phyloP scores from a whole-genome alignment of 495 filamentous ascomycete genomes.

The Podospora tetraspora region DNA sequence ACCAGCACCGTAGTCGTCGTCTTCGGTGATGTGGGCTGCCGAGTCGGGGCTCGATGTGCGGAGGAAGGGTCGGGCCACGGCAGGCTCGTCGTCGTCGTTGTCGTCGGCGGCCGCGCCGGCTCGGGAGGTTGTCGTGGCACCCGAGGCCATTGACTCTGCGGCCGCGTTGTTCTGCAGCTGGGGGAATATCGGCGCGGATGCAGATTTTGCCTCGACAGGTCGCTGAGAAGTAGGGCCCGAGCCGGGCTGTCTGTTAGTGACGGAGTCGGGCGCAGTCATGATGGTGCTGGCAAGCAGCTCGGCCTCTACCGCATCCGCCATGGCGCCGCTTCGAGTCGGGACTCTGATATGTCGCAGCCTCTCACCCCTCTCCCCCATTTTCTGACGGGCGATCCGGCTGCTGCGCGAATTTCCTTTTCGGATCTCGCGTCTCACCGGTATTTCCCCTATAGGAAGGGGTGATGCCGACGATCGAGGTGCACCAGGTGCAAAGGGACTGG shows the following conservation, averaged over 20 bases:
- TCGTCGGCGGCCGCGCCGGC: constrained; percentile 40
- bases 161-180: constrained; percentile 41
- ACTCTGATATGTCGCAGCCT: neutral
- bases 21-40: constrained; percentile 29
- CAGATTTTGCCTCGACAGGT: constrained; percentile 6
- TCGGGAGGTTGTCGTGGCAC: constrained; percentile 18
- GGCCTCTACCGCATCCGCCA: constrained; percentile 19
- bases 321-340: neutral
- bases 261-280: constrained; percentile 1
- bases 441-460: neutral
- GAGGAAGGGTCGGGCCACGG: constrained; percentile 58
- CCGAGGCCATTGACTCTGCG: constrained; percentile 28
- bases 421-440: neutral
- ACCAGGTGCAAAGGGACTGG: neutral
- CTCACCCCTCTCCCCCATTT: neutral
- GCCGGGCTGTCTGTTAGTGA: neutral
- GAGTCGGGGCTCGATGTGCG: constrained; percentile 55
- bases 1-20: constrained; percentile 39
- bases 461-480: neutral
- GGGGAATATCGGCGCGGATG: constrained; percentile 33
- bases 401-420: neutral
- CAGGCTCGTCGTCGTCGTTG: constrained; percentile 61
- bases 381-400: neutral
- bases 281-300: constrained; percentile 16
- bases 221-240: neutral